These are phyloP conservation scores for Trichoderma sp. DNA, from an alignment of 2,329 filamentous ascomycete genomes.

Conservation along the genomic window DNA sequence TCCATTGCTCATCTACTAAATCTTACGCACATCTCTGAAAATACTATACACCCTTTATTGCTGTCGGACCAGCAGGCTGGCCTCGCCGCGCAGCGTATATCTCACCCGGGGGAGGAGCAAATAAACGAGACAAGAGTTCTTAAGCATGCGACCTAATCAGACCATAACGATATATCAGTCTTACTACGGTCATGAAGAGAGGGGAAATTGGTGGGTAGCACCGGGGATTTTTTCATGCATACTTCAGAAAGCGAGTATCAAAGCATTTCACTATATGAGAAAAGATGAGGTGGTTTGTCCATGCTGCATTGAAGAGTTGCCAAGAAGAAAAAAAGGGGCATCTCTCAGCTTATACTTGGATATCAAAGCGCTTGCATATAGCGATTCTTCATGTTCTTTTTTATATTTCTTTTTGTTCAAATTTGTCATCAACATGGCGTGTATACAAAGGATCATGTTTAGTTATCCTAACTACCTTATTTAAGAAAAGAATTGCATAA, in stretches of 20 bases:
- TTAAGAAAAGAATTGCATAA: background rate
- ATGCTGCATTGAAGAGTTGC: slow-evolving; percentile 9
- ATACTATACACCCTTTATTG: background rate
- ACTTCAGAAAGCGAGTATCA: background rate
- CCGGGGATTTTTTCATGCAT: background rate
- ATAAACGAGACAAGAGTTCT: background rate
- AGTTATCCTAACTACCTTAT: background rate
- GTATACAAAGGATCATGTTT: slow-evolving; percentile 3
- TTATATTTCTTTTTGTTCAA: background rate
- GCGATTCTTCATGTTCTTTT: slow-evolving; percentile 1
- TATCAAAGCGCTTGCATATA: slow-evolving; percentile 18
- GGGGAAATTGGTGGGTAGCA: background rate
- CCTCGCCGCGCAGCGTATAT: background rate
- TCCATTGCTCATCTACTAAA: background rate
- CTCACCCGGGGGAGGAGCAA: background rate
- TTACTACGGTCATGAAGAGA: background rate
- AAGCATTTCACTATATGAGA: background rate
- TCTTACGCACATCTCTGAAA: background rate
- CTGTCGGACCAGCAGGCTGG: slow-evolving; percentile 19
- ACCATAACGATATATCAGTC: background rate
- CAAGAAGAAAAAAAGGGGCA: background rate
- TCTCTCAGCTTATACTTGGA: slow-evolving; percentile 14
- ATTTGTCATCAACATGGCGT: slow-evolving; percentile 14
- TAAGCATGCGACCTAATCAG: background rate
- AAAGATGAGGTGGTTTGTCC: background rate